Evolutionary conservation across 768 basidiomycete species (phyloP).

Genomic region (Lentinula edodes): DNA sequence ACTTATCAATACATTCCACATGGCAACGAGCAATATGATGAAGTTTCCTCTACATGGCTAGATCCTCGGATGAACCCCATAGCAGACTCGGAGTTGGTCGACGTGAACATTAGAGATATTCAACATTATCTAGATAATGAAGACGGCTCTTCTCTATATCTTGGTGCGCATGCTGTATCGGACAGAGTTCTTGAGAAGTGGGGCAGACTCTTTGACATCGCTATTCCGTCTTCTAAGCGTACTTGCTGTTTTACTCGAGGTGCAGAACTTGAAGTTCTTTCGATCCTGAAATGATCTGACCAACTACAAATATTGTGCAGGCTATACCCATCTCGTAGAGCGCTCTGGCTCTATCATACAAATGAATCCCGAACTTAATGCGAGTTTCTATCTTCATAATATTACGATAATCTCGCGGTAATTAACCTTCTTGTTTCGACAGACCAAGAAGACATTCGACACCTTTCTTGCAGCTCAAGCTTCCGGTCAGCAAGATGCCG

Average conservation of each 20-base stretch:
- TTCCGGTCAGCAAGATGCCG: constrained; percentile 33
- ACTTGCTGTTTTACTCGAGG: constrained; percentile 83
- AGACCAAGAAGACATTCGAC: constrained; percentile 62
- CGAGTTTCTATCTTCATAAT: constrained; percentile 20
- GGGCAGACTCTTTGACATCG: constrained; percentile 79
- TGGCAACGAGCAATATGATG: not conserved
- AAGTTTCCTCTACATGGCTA: not conserved
- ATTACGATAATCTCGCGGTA: not conserved
- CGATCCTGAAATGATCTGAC: not conserved
- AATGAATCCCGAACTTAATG: constrained; percentile 61
- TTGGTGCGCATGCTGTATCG: constrained; percentile 36
- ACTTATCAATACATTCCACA: constrained; percentile 2
- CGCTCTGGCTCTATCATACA: constrained; percentile 76
- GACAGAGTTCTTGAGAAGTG: constrained; percentile 65
- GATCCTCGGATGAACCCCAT: not conserved
- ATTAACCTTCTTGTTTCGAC: not conserved
- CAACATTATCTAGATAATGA: constrained; percentile 36
- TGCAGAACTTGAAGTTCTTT: constrained; percentile 18
- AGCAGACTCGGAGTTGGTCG: constrained; percentile 4
- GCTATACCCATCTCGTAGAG: constrained; percentile 74
- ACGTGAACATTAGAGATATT: constrained; percentile 15
- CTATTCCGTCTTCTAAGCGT: constrained; percentile 51
- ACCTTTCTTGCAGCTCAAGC: constrained; percentile 43
- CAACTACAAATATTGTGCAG: constrained; percentile 24
- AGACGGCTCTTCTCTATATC: constrained; percentile 1